Evolutionary conservation across 2,329 filamentous ascomycete genomes (phyloP).

Genomic region (Aschersonia sp.): DNA sequence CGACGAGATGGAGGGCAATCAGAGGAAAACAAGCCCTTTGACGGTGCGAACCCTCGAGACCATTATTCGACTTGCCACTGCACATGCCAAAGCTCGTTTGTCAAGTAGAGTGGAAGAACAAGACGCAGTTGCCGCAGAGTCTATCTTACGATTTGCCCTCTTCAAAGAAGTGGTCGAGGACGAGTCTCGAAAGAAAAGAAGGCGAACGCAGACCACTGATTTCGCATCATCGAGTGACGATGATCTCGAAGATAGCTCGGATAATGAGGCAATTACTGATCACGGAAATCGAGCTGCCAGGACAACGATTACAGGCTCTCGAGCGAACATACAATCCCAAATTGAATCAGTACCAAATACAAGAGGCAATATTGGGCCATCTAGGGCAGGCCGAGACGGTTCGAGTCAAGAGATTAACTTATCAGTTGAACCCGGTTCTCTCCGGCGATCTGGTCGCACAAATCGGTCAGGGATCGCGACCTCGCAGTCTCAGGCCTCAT

Average conservation of each 20-base stretch:
- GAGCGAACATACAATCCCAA: neutral
- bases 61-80: constrained; percentile 91
- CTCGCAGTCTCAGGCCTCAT: constrained; percentile 40
- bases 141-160: constrained; percentile 81
- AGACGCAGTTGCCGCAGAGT: constrained; percentile 77
- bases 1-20: constrained; percentile 88
- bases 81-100: constrained; percentile 83
- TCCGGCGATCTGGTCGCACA: constrained; percentile 25
- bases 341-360: neutral
- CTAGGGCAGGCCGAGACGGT: neutral
- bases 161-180: constrained; percentile 87
- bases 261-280: neutral
- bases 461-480: constrained; percentile 20
- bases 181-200: constrained; percentile 70
- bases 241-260: constrained; percentile 33
- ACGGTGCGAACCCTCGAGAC: constrained; percentile 96
- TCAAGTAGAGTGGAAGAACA: constrained; percentile 80
- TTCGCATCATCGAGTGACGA: constrained; percentile 44
- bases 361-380: neutral
- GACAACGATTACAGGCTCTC: too few species aligned
- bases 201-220: constrained; percentile 48
- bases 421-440: constrained; percentile 5
- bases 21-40: constrained; percentile 84
- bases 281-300: neutral
- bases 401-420: constrained; percentile 29